phyloP scores from a whole-genome alignment of 768 basidiomycete species.

The Rhodotorula kratochvilovae region DNA sequence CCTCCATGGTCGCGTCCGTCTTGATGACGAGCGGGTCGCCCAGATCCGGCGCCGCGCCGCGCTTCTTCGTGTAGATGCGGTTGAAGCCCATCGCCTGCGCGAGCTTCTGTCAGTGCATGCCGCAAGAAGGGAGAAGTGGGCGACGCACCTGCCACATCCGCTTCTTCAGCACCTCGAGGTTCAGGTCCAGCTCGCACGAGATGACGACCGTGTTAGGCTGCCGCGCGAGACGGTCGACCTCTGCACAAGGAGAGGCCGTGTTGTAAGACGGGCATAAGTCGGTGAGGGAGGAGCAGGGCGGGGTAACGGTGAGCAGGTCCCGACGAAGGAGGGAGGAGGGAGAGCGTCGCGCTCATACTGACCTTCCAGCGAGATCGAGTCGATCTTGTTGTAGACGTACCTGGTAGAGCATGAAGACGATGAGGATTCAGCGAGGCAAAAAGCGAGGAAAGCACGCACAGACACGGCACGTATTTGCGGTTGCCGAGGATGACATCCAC shows the following conservation, averaged over 20 bases:
- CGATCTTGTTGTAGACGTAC: constrained; percentile 72
- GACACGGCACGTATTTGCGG: constrained; percentile 49
- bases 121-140: too few relatives aligned
- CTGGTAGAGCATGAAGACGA: constrained; percentile 57
- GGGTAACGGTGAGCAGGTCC: too few relatives aligned
- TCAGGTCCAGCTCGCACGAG: constrained; percentile 89
- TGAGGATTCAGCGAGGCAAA: not conserved
- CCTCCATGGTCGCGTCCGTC: constrained; percentile 85
- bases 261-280: too few relatives aligned
- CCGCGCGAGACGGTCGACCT: constrained; percentile 74
- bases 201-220: constrained; percentile 86
- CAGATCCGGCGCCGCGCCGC: constrained; percentile 89
- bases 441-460: constrained; percentile 1
- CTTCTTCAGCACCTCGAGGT: constrained; percentile 54
- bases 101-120: not conserved
- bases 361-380: constrained; percentile 50
- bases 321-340: not conserved
- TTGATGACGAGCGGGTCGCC: constrained; percentile 78
- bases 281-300: too few relatives aligned
- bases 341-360: constrained; percentile 15
- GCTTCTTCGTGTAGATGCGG: constrained; percentile 91
- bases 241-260: constrained; percentile 60
- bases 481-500: constrained; percentile 97
- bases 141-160: constrained; percentile 47
- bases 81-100: constrained; percentile 29